Evolutionary conservation across 768 basidiomycete species (phyloP).

Genomic region (Mycena indigotica): DNA sequence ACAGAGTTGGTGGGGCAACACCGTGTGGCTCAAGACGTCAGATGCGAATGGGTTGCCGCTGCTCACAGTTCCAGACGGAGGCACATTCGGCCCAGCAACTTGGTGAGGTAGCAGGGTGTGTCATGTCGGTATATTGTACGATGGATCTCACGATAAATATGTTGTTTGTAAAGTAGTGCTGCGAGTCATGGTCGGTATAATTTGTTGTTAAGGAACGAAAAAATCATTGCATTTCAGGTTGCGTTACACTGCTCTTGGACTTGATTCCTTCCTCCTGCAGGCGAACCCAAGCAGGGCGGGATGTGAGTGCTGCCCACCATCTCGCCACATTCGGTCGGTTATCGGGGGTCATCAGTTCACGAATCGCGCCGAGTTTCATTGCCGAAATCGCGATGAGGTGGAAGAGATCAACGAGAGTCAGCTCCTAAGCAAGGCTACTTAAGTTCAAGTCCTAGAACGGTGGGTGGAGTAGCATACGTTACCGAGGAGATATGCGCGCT

Average conservation of each 20-base stretch:
- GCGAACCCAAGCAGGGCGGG: not conserved
- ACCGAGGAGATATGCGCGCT: constrained; percentile 42
- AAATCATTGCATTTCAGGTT: not conserved
- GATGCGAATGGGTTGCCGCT: constrained; percentile 10
- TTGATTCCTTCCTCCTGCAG: not conserved
- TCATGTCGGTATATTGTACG: not conserved
- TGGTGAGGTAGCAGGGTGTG: not conserved
- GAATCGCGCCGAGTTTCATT: not conserved
- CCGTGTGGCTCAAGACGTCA: constrained; percentile 28
- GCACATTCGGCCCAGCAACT: constrained; percentile 2
- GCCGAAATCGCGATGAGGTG: not conserved
- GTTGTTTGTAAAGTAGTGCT: not conserved
- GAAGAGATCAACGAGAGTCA: constrained; percentile 4
- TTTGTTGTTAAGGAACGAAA: too few species aligned
- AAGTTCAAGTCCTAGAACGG: not conserved
- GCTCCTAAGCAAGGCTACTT: not conserved
- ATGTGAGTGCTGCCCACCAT: not conserved
- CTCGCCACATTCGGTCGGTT: not conserved
- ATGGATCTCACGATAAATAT: not conserved
- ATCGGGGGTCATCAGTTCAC: not conserved
- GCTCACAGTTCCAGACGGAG: not conserved
- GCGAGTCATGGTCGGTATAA: not conserved
- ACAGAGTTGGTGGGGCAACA: constrained; percentile 56
- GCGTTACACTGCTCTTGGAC: not conserved
- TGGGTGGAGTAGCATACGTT: constrained; percentile 16